Evolutionary conservation across 108 stramenopile genomes (phyloP), one percentile per base, ranked within the genome.

Genomic region (Nannochloropsis salina): DNA sequence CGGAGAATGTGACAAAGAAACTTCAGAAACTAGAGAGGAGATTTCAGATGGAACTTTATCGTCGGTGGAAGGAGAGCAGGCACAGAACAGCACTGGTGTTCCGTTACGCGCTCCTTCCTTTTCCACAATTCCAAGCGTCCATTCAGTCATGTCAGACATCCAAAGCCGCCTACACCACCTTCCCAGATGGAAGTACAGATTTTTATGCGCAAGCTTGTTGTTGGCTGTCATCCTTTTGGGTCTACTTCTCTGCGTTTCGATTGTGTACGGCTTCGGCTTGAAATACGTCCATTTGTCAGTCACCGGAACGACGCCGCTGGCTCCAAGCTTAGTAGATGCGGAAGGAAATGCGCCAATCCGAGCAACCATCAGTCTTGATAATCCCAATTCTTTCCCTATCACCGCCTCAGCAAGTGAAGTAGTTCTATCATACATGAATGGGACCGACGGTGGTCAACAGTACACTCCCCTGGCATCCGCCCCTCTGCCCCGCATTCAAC

Each of bases 261-360:
- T 74, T n/a, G n/a, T 74, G 20, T 74, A 74, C n/a, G 61, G 61
- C 61, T 74, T 74, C n/a, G 61, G 61, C 61, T n/a, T 74, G 20
- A 74, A 74, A n/a, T n/a, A 74, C 61, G 61, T 74, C 61, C 61
- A 74, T n/a, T 74, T 74, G 4, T 74, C 61, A 1, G 61, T 74
- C 20, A 74, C 61, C 20, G 61, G 61, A 15, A n/a, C n/a, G 61
- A 74, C 61, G 15, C 61, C 61, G 20, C 61, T 74, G 5, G 61
- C 0, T n/a, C 8, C 61, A 15, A 74, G 1, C 61, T 74, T 74
- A n/a, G 61, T n/a, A n/a, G 61, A 74, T n/a, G n/a, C 61, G 61
- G 20, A 74, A n/a, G 61, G 61, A 15, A 74, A 74, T n/a, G 61
- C n/a, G 20, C 61, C 61, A 4, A 15, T 74, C 2, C 61, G 61